Conservation (phyloP, 495 filamentous ascomycete species). For the Tuber melanosporum region DNA sequence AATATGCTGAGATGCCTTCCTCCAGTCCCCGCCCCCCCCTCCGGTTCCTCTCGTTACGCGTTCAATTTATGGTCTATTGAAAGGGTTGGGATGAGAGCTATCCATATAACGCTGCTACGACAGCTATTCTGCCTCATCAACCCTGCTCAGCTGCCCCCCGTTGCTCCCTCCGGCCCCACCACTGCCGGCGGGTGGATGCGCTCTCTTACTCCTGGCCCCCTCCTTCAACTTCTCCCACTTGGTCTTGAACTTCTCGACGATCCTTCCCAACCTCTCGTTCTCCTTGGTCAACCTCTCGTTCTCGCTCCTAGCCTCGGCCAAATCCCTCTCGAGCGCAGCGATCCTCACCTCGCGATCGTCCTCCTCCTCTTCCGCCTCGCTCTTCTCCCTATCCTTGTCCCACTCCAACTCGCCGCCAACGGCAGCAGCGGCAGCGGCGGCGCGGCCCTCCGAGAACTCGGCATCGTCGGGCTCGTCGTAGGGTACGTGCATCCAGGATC, state of each 20-base stretch:
- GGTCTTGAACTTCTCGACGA: conserved; percentile 53
- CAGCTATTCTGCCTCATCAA: conserved; percentile 58
- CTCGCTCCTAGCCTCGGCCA: conserved; percentile 2
- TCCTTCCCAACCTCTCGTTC: conserved; percentile 28
- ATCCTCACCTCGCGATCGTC: conserved; percentile 11
- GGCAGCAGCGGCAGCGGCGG: neutral
- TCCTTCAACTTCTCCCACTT: conserved; percentile 32
- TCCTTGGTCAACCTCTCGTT: conserved; percentile 29
- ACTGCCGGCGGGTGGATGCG: conserved; percentile 2
- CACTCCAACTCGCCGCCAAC: conserved; percentile 18
- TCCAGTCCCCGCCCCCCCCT: neutral
- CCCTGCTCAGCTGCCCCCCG: conserved; percentile 57
- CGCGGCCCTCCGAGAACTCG: conserved; percentile 18
- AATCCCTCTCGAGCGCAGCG: conserved; percentile 14
- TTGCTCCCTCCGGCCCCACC: neutral
- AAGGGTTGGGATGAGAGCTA: no score
- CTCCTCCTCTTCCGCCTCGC: conserved; percentile 14
- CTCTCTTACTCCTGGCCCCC: conserved; percentile 28
- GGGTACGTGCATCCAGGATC: conserved; percentile 35
- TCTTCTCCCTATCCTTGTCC: conserved; percentile 12
- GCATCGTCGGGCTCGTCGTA: conserved; percentile 36
- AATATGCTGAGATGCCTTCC: neutral
- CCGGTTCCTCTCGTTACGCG: neutral
- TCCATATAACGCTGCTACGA: neutral
- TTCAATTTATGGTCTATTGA: neutral